Conservation (phyloP, 164 flowering plant genomes). For the Kalanchoe fedtschenkoi region DNA sequence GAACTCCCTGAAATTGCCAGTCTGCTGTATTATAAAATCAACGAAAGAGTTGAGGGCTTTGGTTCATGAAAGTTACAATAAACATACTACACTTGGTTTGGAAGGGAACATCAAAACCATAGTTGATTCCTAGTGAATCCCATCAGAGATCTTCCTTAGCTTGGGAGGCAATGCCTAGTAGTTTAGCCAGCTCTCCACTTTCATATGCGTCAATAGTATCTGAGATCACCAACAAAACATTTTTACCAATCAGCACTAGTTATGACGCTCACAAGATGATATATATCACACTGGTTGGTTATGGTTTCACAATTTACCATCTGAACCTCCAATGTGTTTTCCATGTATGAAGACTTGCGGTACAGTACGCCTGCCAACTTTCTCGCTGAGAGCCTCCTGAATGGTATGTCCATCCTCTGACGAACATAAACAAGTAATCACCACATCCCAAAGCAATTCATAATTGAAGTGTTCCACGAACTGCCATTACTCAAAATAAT, state of each 20-base stretch:
- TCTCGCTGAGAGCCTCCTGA: slow-evolving; percentile 56
- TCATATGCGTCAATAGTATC: slow-evolving; percentile 84
- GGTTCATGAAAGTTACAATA: too few species aligned
- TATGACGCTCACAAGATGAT: neutral
- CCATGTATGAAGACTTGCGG: slow-evolving; percentile 91
- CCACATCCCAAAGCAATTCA: neutral
- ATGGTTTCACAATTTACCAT: slow-evolving; percentile 36
- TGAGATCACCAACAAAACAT: slow-evolving; percentile 13
- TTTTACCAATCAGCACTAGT: neutral
- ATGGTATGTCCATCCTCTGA: slow-evolving; percentile 70
- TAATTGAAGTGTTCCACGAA: neutral
- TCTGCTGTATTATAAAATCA: too few species aligned
- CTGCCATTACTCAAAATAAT: too few species aligned
- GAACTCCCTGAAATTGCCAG: too few species aligned
- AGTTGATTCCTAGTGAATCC: too few species aligned
- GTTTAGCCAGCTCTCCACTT: slow-evolving; percentile 57
- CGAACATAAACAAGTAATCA: too few species aligned
- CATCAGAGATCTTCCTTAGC: slow-evolving; percentile 46
- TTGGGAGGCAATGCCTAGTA: slow-evolving; percentile 28
- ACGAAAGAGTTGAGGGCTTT: too few species aligned
- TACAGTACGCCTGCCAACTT: slow-evolving; percentile 81
- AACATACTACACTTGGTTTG: too few species aligned
- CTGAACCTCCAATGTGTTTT: slow-evolving; percentile 91
- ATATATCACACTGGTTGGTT: neutral
- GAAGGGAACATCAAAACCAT: too few species aligned